These are phyloP conservation scores for Harringtonia lauricola DNA, from an alignment of 2,329 filamentous ascomycete species.

Conservation along the genomic window DNA sequence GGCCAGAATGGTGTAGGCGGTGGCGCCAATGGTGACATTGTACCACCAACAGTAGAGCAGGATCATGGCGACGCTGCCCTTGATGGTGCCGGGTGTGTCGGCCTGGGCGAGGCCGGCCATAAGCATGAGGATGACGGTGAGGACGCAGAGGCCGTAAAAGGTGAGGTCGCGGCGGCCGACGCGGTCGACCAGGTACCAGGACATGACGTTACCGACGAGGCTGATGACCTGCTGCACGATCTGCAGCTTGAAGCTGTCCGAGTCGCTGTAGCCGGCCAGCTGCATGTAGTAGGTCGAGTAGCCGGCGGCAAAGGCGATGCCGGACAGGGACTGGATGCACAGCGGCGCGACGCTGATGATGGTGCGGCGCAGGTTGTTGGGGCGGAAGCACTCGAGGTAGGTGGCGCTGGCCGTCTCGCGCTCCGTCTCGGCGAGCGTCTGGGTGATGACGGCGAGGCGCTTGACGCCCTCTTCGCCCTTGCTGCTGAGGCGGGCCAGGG, in stretches of 20 bases:
- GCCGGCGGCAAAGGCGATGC: slow-evolving; percentile 22
- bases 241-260: slow-evolving; percentile 13
- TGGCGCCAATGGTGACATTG: slow-evolving; percentile 28
- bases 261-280: slow-evolving; percentile 26
- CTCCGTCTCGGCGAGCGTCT: slow-evolving; percentile 36
- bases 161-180: slow-evolving; percentile 25
- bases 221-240: slow-evolving; percentile 28
- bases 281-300: slow-evolving; percentile 33
- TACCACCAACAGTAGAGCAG: slow-evolving; percentile 27
- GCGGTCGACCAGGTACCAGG: slow-evolving; percentile 25
- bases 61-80: slow-evolving; percentile 22
- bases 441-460: slow-evolving; percentile 20
- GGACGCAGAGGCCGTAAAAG: slow-evolving; percentile 20
- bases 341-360: slow-evolving; percentile 32
- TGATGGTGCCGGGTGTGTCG: slow-evolving; percentile 10
- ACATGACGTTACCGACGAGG: slow-evolving; percentile 27
- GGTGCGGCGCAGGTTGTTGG: slow-evolving; percentile 37
- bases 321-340: slow-evolving; percentile 16
- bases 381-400: slow-evolving; percentile 39
- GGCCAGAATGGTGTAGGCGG: slow-evolving; percentile 24
- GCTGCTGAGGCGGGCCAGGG: slow-evolving; percentile 27
- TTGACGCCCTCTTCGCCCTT: slow-evolving; percentile 4
- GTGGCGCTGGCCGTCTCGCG: slow-evolving; percentile 35
- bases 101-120: slow-evolving; percentile 23
- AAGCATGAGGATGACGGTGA: slow-evolving; percentile 28